Conservation (phyloP, 768 basidiomycete species). For the Suillus plorans region DNA sequence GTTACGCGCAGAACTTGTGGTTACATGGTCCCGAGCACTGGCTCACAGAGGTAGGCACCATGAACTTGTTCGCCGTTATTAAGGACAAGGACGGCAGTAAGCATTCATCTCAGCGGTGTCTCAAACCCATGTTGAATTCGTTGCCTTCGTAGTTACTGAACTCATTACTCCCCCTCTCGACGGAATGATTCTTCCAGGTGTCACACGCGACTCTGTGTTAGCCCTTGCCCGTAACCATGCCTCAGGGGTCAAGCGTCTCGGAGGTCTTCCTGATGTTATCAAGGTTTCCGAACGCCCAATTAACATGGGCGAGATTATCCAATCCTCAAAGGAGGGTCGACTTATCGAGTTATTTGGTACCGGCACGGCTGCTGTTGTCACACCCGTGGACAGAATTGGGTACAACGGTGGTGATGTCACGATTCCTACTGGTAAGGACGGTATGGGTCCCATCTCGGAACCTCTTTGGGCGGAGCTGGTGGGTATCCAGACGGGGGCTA, state of each 20-base stretch:
- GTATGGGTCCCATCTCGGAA: conserved; percentile 69
- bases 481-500: conserved; percentile 72
- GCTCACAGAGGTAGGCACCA: conserved; percentile 76
- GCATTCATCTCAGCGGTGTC: conserved; percentile 13
- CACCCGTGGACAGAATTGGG: conserved; percentile 53
- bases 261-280: conserved; percentile 55
- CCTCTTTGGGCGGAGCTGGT: conserved; percentile 49
- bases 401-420: conserved; percentile 54
- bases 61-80: conserved; percentile 89
- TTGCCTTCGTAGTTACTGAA: conserved; percentile 40
- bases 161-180: conserved; percentile 66
- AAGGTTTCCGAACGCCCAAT: conserved; percentile 67
- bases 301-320: conserved; percentile 74
- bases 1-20: conserved; percentile 91
- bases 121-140: not conserved
- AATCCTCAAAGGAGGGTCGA: conserved; percentile 38
- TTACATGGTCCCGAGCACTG: conserved; percentile 64
- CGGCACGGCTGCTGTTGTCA: conserved; percentile 55
- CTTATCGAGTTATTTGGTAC: conserved; percentile 52
- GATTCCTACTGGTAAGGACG: conserved; percentile 61
- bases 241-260: conserved; percentile 42
- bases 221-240: conserved; percentile 57
- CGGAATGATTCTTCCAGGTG: conserved; percentile 68
- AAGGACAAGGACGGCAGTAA: conserved; percentile 65
- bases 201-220: conserved; percentile 57